These are phyloP conservation scores for Tricholoma matsutake DNA, from an alignment of 768 basidiomycete species.

Conservation along the genomic window DNA sequence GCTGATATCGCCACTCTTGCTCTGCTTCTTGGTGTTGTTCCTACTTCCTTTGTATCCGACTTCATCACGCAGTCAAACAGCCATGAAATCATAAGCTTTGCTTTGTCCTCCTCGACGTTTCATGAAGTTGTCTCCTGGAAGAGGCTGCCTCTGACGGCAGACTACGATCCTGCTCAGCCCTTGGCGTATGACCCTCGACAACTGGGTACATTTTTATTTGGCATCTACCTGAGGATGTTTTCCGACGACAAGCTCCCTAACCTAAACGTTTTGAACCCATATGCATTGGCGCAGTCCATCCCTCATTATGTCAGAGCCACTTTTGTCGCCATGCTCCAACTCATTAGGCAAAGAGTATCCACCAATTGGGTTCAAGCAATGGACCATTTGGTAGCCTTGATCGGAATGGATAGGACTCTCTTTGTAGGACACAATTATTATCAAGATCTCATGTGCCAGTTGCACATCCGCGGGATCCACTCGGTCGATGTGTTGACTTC, in stretches of 20 bases:
- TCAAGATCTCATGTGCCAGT: constrained; percentile 32
- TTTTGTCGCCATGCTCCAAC: constrained; percentile 29
- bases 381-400: constrained; percentile 21
- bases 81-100: constrained; percentile 24
- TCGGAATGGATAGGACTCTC: constrained; percentile 19
- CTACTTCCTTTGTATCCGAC: constrained; percentile 30
- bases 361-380: constrained; percentile 28
- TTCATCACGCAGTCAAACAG: constrained; percentile 34
- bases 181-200: constrained; percentile 20
- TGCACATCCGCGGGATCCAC: constrained; percentile 28
- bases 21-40: constrained; percentile 33
- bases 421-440: constrained; percentile 27
- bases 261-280: constrained; percentile 13
- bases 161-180: constrained; percentile 30
- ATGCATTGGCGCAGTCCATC: constrained; percentile 10
- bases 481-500: constrained; percentile 5
- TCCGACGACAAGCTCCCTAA: constrained; percentile 27
- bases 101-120: constrained; percentile 1
- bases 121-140: constrained; percentile 1
- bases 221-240: constrained; percentile 38
- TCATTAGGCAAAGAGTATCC: constrained; percentile 16
- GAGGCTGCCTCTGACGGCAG: neutral
- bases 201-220: constrained; percentile 34
- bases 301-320: constrained; percentile 30
- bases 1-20: constrained; percentile 31